These are phyloP conservation scores for Mesembryanthemum crystallinum DNA, from an alignment of 148 eudicot species.

Conservation along the genomic window DNA sequence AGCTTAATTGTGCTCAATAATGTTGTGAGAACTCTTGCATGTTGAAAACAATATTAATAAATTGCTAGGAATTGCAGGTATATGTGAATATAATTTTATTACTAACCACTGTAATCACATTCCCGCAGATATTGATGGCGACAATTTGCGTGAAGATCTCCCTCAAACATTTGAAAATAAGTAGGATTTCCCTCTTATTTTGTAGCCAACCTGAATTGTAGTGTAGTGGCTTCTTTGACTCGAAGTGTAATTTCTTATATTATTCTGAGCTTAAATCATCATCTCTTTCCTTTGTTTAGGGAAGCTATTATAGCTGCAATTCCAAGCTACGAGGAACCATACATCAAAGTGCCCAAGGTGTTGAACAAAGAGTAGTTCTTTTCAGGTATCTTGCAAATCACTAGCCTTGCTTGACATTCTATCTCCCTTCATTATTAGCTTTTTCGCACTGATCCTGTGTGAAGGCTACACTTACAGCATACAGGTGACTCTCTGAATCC, in stretches of 20 bases:
- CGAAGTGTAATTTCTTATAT: not conserved
- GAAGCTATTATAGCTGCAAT: constrained; percentile 70
- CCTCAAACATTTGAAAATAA: constrained; percentile 74
- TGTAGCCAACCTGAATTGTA: not conserved
- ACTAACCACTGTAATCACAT: constrained; percentile 5
- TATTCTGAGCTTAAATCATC: not conserved
- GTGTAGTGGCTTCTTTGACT: not conserved
- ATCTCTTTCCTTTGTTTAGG: constrained; percentile 33
- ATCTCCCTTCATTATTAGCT: not conserved
- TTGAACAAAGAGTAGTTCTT: constrained; percentile 62
- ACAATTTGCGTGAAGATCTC: constrained; percentile 63
- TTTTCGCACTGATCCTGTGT: not conserved
- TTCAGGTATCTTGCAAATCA: constrained; percentile 20
- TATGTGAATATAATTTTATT: not conserved
- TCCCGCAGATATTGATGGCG: constrained; percentile 73
- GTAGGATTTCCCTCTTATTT: constrained; percentile 30
- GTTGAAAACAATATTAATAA: not conserved
- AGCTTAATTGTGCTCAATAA: not conserved
- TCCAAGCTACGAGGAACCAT: constrained; percentile 79
- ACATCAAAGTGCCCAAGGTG: constrained; percentile 88
- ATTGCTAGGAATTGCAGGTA: not conserved
- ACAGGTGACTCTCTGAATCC: not conserved
- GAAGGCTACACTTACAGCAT: too few relatives aligned
- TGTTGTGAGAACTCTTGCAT: not conserved
- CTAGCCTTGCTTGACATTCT: not conserved